Conservation (phyloP, 768 basidiomycete genomes). For the Trametes sanguinea region DNA sequence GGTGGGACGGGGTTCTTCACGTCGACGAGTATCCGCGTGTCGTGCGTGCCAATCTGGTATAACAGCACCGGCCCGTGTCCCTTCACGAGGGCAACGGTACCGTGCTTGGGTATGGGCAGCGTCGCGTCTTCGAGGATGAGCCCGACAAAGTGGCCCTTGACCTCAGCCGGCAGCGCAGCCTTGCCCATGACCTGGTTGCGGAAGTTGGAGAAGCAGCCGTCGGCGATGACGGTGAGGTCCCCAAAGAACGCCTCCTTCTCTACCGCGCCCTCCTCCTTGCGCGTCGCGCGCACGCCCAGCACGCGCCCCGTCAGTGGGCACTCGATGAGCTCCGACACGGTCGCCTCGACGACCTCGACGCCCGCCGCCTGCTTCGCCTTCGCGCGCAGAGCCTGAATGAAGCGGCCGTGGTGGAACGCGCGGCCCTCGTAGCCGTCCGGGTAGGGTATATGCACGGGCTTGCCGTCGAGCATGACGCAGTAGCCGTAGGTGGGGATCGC, state of each 20-base stretch:
- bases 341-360: constrained; percentile 85
- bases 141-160: constrained; percentile 83
- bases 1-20: constrained; percentile 81
- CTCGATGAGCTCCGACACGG: constrained; percentile 74
- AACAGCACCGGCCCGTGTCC: constrained; percentile 86
- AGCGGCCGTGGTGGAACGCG: constrained; percentile 92
- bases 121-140: constrained; percentile 75
- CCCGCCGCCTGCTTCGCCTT: constrained; percentile 60
- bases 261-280: constrained; percentile 35
- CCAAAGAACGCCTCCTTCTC: constrained; percentile 63
- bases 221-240: constrained; percentile 83
- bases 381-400: constrained; percentile 77
- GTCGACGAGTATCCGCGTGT: constrained; percentile 94
- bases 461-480: constrained; percentile 68
- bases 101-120: constrained; percentile 74
- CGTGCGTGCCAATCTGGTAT: constrained; percentile 87
- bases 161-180: constrained; percentile 48
- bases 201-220: constrained; percentile 96
- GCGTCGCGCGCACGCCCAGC: constrained; percentile 66
- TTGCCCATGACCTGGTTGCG: constrained; percentile 64
- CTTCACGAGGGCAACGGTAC: constrained; percentile 81
- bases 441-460: constrained; percentile 87
- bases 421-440: constrained; percentile 72
- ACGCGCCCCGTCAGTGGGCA: constrained; percentile 53
- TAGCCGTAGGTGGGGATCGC: constrained; percentile 84